Percentiles rank a stretch among this genome's conserved stretches.
Conservation (phyloP, 2,329 filamentous ascomycete genomes). For the Clathrospora elynae region DNA sequence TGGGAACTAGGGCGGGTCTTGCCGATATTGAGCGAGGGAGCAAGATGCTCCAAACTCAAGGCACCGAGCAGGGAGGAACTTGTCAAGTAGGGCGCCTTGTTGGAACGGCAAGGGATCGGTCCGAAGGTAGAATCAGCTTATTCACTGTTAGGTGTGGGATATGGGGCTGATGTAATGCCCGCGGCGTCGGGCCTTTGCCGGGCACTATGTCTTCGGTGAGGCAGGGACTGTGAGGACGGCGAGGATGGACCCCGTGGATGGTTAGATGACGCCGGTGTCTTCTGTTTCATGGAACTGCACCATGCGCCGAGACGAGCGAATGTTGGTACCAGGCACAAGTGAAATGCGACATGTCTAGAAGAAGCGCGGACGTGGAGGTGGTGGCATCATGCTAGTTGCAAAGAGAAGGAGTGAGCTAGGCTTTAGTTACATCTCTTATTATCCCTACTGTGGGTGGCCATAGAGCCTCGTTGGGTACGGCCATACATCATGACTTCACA, state of each 20-base stretch:
- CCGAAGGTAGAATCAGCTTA: too few species aligned
- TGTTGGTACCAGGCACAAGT: constrained; percentile 1
- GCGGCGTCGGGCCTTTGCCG: constrained; percentile 12
- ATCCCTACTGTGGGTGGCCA: too few species aligned
- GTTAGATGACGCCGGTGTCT: constrained; percentile 11
- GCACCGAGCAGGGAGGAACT: background rate
- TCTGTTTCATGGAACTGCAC: too few species aligned
- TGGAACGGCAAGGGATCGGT: background rate
- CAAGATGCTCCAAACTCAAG: constrained; percentile 4
- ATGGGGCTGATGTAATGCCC: constrained; percentile 5
- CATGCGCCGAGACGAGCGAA: constrained; percentile 14
- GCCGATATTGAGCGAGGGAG: constrained; percentile 12
- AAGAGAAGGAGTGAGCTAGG: too few species aligned
- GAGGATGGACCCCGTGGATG: constrained; percentile 5
- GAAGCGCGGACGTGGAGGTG: constrained; percentile 10
- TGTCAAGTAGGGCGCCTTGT: constrained; percentile 2
- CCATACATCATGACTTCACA: too few species aligned
- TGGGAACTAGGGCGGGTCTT: constrained; percentile 14
- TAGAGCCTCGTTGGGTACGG: too few species aligned
- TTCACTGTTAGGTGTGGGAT: too few species aligned
- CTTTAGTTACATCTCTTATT: too few species aligned
- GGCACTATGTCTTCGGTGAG: constrained; percentile 9
- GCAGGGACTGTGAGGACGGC: constrained; percentile 3
- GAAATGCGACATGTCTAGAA: constrained; percentile 16
- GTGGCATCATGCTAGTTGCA: too few species aligned